Conservation (phyloP, 495 filamentous ascomycete species). For the Podospora comata region DNA sequence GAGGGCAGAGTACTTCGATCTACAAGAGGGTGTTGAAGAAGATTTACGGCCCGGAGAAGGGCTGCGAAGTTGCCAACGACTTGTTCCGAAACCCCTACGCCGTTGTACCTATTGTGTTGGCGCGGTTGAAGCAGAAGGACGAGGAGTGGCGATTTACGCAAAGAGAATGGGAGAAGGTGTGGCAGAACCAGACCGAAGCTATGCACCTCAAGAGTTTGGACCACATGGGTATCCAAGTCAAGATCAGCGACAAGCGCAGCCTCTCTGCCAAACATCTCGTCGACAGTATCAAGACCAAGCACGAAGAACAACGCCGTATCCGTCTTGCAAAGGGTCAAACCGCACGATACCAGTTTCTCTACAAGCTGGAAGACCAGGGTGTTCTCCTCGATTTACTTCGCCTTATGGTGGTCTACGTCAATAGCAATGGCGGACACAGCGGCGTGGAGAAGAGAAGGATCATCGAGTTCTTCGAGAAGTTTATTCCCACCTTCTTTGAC, state of each 20-base stretch:
- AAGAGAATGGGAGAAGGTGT: constrained; percentile 98
- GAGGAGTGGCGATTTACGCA: constrained; percentile 96
- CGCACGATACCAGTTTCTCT: constrained; percentile 68
- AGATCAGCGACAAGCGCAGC: constrained; percentile 79
- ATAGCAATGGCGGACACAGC: constrained; percentile 62
- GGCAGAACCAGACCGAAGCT: constrained; percentile 87
- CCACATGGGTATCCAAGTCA: constrained; percentile 85
- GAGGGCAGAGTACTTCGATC: constrained; percentile 91
- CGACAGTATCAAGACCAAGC: constrained; percentile 79
- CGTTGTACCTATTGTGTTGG: constrained; percentile 82
- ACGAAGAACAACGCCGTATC: constrained; percentile 74
- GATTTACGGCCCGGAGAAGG: constrained; percentile 86
- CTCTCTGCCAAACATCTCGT: constrained; percentile 83
- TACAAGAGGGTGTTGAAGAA: constrained; percentile 97
- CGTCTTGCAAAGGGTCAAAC: constrained; percentile 57
- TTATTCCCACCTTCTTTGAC: constrained; percentile 86
- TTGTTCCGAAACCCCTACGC: constrained; percentile 77
- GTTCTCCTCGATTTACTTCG: constrained; percentile 79
- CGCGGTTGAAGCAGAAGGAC: constrained; percentile 84
- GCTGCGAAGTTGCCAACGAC: constrained; percentile 73
- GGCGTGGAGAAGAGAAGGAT: constrained; percentile 71
- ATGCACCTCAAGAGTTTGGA: constrained; percentile 95
- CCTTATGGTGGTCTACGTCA: constrained; percentile 72
- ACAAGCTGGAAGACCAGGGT: constrained; percentile 68
- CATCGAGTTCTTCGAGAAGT: constrained; percentile 78